Evolutionary conservation across 371 early-diverging fungal genomes (phyloP).

Genomic region (Mucor circinelloides): DNA sequence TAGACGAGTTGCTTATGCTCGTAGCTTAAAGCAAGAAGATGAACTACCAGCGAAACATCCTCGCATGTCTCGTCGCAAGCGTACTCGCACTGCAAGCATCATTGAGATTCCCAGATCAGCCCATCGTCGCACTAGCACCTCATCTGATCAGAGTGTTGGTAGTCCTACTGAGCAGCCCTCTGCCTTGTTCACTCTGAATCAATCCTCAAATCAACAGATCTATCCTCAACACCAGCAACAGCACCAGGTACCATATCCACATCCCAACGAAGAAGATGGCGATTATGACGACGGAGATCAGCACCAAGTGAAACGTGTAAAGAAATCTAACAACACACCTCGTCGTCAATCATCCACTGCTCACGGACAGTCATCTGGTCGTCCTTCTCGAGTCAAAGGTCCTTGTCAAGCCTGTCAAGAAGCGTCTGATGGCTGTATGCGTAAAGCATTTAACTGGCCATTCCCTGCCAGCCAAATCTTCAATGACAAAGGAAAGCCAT

Average conservation of each 20-base stretch:
- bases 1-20: slow-evolving; percentile 18
- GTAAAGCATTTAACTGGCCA: slow-evolving; percentile 59
- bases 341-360: slow-evolving; percentile 11
- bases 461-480: slow-evolving; percentile 36
- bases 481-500: slow-evolving; percentile 48
- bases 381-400: slow-evolving; percentile 45
- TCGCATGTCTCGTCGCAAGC: not conserved
- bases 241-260: not conserved
- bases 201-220: not conserved
- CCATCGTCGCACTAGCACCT: not conserved
- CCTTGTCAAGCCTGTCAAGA: slow-evolving; percentile 55
- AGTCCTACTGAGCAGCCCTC: not conserved
- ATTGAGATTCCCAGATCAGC: not conserved
- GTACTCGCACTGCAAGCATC: not conserved
- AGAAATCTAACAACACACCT: not conserved
- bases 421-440: slow-evolving; percentile 52
- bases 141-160: not conserved
- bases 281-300: not conserved
- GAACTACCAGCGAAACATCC: not conserved
- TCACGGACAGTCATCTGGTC: slow-evolving; percentile 28
- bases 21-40: not conserved
- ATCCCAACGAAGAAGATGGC: not conserved
- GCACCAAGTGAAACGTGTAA: slow-evolving; percentile 2
- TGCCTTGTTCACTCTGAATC: not conserved
- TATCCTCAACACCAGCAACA: not conserved